Base-by-base conservation (phyloP, 2,329 filamentous ascomycete genomes). In the Camptophora hylomeconis region DNA sequence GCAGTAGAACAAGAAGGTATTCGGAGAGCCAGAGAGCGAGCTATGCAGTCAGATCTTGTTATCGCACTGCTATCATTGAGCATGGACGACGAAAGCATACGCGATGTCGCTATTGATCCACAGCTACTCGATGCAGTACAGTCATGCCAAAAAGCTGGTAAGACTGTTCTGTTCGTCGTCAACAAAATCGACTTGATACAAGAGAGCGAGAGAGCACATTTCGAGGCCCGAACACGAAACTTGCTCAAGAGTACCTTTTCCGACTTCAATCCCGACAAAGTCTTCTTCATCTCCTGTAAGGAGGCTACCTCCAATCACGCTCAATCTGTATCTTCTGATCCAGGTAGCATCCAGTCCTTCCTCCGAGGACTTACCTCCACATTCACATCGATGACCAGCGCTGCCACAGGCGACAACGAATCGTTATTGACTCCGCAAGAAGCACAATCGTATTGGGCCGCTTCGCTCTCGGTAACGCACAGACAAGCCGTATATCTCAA, bases 1-100 rank as follows among this genome's bases (percentile, higher is more conserved):
- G 61, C 67, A 7, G 67, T 98, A 15, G 89, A 98, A 49, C 63
- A 76, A 49, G 89, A 98, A 53, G 89, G 89, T 1, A 95, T 98
- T 48, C 72, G 79, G 28, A 68, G 89, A 27, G 89, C 89, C 5
- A 82, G 78, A 50, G 71, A 75, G 35, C 78, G 80, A 45, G 89
- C 87, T 0, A 56, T 74, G 17, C 75, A 86, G 28, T 87, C 87
- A 7, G 83, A 98, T 55, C 65, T 95, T 5, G 70, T 95, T 24
- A 65, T 95, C 26, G 77, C 80, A 6, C 67, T 98, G 31, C 69
- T 82, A 5, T 81, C 82, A 4, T 55, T 93, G 21, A 80, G 92
- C 46, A 43, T 49, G 3, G 46, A 46, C 9, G 32, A 35, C 3
- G 40, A 47, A 5, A 54, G 47, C 13, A 3, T 50, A 49, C 2